phyloP scores from a whole-genome alignment of 345 rosid species.

The Acer negundo region DNA sequence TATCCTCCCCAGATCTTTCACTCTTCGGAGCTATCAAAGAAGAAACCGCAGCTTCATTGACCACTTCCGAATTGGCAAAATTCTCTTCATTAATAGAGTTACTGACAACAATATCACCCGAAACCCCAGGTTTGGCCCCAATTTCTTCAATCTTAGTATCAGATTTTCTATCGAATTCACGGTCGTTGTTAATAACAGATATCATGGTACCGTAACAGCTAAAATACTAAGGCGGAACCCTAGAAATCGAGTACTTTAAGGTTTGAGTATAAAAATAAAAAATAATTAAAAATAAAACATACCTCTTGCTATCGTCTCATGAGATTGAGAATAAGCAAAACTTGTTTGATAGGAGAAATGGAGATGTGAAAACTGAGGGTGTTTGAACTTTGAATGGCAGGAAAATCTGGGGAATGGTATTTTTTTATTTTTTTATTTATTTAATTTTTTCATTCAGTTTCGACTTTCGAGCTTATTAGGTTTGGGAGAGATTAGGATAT shows the following conservation, averaged over 20 bases:
- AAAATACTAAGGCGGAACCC: slow-evolving; percentile 25
- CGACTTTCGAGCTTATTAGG: slow-evolving; percentile 2
- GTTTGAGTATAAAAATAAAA: neutral
- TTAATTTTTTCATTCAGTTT: neutral
- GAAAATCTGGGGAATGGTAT: slow-evolving; percentile 18
- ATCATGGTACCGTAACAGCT: slow-evolving; percentile 21
- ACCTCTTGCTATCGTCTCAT: slow-evolving; percentile 19
- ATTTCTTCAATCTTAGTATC: slow-evolving; percentile 22
- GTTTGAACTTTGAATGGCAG: slow-evolving; percentile 21
- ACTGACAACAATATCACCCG: slow-evolving; percentile 16
- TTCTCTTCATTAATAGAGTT: slow-evolving; percentile 20
- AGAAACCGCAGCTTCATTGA: slow-evolving; percentile 25
- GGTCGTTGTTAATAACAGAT: slow-evolving; percentile 24
- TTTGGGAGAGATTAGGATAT: neutral
- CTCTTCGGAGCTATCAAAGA: slow-evolving; percentile 14
- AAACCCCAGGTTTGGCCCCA: slow-evolving; percentile 27
- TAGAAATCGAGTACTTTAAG: slow-evolving; percentile 9
- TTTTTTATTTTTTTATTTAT: neutral
- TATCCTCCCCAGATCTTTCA: slow-evolving; percentile 35
- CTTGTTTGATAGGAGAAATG: neutral
- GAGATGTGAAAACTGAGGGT: neutral
- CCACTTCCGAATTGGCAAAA: slow-evolving; percentile 13
- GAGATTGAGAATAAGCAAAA: neutral
- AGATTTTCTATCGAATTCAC: slow-evolving; percentile 22
- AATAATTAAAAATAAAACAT: slow-evolving; percentile 9